Percentiles rank a stretch among this genome's conserved stretches.
These are phyloP conservation scores for Aegilops tauschii DNA, from an alignment of 176 grass and related monocot species.

Conservation along the genomic window DNA sequence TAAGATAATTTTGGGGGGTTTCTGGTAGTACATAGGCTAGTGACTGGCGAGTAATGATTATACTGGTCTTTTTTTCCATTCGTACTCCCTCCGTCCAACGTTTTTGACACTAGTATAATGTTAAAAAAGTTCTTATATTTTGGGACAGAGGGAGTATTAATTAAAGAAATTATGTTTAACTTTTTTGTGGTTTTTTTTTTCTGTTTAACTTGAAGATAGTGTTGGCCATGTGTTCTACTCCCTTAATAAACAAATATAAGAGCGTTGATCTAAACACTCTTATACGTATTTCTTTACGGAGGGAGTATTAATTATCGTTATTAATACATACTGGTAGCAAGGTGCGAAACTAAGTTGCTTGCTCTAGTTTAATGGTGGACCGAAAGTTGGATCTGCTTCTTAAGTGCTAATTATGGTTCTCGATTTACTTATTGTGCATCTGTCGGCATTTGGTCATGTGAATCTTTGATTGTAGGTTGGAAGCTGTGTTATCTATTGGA, in stretches of 20 bases:
- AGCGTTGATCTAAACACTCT: too few species aligned
- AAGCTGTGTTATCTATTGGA: constrained; percentile 62
- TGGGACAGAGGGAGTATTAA: too few species aligned
- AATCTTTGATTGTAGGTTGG: constrained; percentile 40
- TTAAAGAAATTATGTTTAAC: neutral
- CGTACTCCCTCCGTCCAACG: too few species aligned
- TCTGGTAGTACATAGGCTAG: too few species aligned
- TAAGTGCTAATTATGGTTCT: neutral
- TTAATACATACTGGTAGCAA: neutral
- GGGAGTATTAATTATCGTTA: neutral
- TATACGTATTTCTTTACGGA: too few species aligned
- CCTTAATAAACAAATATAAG: too few species aligned
- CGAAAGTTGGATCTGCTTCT: neutral
- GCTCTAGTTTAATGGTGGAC: neutral
- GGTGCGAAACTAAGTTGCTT: constrained; percentile 6
- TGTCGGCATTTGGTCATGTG: neutral
- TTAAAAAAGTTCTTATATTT: too few species aligned
- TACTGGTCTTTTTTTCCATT: neutral
- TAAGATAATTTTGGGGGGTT: too few species aligned
- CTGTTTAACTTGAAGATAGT: neutral
- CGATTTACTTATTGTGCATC: neutral
- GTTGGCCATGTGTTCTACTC: too few species aligned
- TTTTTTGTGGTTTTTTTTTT: neutral
- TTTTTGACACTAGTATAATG: too few species aligned
- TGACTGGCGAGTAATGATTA: neutral